Evolutionary conservation across 768 basidiomycete species (phyloP).

Genomic region (Leccinum disarticulatum): DNA sequence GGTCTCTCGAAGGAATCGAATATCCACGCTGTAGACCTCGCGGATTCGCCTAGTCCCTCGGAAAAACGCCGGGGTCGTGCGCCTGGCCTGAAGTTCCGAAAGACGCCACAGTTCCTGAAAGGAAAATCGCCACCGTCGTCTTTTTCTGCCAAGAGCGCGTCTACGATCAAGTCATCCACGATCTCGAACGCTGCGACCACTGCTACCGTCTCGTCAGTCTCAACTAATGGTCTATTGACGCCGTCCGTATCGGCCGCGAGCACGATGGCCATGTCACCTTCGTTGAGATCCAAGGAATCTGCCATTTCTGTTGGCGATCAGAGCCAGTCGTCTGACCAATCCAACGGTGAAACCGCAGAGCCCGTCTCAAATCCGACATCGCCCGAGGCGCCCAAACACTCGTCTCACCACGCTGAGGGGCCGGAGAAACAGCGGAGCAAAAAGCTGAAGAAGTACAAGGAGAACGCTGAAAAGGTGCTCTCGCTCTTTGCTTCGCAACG

Average conservation of each 20-base stretch:
- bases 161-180: constrained; percentile 38
- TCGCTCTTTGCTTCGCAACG: constrained; percentile 79
- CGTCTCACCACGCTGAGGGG: constrained; percentile 37
- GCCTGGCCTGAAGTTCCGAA: constrained; percentile 69
- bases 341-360: constrained; percentile 49
- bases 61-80: constrained; percentile 67
- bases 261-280: constrained; percentile 52
- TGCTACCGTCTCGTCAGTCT: constrained; percentile 35
- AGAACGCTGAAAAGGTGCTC: constrained; percentile 82
- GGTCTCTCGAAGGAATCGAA: constrained; percentile 59
- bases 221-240: constrained; percentile 53
- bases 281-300: constrained; percentile 80
- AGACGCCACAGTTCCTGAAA: constrained; percentile 71
- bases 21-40: constrained; percentile 35
- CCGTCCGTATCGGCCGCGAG: constrained; percentile 61
- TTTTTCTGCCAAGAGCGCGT: constrained; percentile 33
- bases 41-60: constrained; percentile 46
- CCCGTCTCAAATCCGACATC: constrained; percentile 25
- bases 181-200: constrained; percentile 44
- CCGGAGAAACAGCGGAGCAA: constrained; percentile 66
- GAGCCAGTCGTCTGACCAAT: constrained; percentile 72
- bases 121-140: constrained; percentile 61
- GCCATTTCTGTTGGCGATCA: constrained; percentile 69
- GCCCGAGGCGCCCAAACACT: constrained; percentile 33
- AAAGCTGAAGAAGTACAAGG: constrained; percentile 85